These are phyloP conservation scores for Achlya hypogyna DNA, from an alignment of 352 stramenopile genomes.

Conservation along the genomic window DNA sequence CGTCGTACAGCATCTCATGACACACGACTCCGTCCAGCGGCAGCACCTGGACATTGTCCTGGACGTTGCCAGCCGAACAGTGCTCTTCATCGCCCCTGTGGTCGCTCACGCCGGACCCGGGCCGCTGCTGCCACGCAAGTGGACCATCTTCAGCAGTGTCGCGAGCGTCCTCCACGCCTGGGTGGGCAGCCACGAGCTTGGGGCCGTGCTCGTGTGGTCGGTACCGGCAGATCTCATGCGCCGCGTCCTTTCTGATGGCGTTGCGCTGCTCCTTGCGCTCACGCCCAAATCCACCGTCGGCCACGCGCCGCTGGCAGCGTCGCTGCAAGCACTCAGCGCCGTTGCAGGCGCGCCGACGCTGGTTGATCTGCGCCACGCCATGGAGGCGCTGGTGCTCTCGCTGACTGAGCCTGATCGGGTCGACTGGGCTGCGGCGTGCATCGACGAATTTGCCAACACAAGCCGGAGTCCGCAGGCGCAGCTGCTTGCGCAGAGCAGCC, in stretches of 20 bases:
- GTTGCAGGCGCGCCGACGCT: background rate
- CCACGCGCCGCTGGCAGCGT: background rate
- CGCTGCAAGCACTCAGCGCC: background rate
- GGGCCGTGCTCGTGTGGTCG: background rate
- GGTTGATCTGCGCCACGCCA: background rate
- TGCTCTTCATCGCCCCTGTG: background rate
- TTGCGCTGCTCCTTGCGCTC: background rate
- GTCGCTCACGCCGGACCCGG: background rate
- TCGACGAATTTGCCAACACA: background rate
- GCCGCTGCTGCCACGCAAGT: background rate
- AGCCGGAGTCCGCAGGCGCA: background rate
- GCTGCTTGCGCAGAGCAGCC: constrained; percentile 31
- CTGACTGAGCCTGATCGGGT: background rate
- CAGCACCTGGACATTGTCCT: no score
- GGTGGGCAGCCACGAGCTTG: background rate
- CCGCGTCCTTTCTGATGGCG: background rate
- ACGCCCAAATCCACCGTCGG: background rate
- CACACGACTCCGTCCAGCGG: background rate
- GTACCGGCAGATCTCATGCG: background rate
- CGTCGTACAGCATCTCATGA: no score
- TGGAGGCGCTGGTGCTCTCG: background rate
- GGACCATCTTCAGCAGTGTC: background rate
- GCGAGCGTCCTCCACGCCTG: background rate
- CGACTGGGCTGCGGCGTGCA: background rate
- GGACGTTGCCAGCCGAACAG: background rate